Evolutionary conservation across 495 filamentous ascomycete genomes (phyloP).

Genomic region (Filosporella fistucella): DNA sequence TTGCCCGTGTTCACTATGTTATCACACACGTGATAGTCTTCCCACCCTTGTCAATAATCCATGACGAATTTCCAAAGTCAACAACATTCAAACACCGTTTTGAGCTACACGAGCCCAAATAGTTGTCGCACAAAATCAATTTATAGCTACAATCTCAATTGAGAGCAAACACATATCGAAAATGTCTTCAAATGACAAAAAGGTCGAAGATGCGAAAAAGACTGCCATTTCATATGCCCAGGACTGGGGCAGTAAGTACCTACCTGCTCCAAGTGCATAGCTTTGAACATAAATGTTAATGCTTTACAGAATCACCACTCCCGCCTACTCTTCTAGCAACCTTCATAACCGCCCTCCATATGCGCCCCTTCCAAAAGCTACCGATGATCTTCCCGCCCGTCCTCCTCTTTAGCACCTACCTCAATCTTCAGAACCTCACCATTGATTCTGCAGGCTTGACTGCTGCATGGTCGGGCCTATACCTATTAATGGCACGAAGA

Average conservation of each 20-base stretch:
- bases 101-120: too few relatives aligned
- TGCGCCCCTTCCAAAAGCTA: conserved; percentile 66
- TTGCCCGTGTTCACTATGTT: too few relatives aligned
- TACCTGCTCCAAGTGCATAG: background rate
- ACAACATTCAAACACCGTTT: too few relatives aligned
- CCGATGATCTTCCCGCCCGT: conserved; percentile 80
- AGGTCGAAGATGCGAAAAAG: conserved; percentile 31
- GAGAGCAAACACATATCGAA: background rate
- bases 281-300: background rate
- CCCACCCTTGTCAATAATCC: too few relatives aligned
- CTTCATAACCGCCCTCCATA: conserved; percentile 71
- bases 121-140: background rate
- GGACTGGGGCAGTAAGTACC: conserved; percentile 69
- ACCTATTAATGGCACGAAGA: conserved; percentile 70
- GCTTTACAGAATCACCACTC: conserved; percentile 57
- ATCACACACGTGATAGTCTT: too few relatives aligned
- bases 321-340: conserved; percentile 76
- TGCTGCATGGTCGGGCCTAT: conserved; percentile 83
- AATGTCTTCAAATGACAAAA: conserved; percentile 15
- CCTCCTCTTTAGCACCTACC: conserved; percentile 82
- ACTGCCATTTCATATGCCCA: conserved; percentile 46
- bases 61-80: too few relatives aligned
- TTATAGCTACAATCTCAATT: background rate
- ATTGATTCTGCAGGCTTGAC: conserved; percentile 79
- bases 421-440: conserved; percentile 73